A percentile compares a stretch with the other conserved stretches of the same genome.
These are phyloP conservation scores for Sporobolomyces pararoseus DNA, from an alignment of 768 basidiomycete genomes.

Conservation along the genomic window DNA sequence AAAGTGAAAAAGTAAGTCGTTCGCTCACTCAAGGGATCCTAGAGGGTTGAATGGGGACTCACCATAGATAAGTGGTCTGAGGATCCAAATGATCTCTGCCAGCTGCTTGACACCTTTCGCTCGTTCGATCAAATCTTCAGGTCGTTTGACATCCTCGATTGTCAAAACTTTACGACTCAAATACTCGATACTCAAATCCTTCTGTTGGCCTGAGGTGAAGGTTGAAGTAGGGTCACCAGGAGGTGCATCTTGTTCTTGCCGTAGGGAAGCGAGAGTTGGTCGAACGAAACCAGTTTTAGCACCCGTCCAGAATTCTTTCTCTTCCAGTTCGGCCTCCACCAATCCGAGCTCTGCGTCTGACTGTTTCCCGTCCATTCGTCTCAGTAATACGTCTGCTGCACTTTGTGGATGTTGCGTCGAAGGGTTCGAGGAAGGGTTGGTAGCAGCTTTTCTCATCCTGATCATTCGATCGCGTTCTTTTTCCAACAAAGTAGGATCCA, in stretches of 20 bases:
- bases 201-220: not conserved
- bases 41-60: not conserved
- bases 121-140: slow-evolving; percentile 43
- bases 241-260: slow-evolving; percentile 1
- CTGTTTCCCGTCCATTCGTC: not conserved
- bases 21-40: not conserved
- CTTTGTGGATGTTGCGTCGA: not conserved
- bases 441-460: slow-evolving; percentile 7
- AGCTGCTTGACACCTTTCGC: slow-evolving; percentile 35
- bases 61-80: slow-evolving; percentile 46
- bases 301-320: slow-evolving; percentile 42
- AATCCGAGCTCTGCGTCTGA: slow-evolving; percentile 12
- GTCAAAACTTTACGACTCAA: slow-evolving; percentile 40
- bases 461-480: slow-evolving; percentile 24
- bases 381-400: slow-evolving; percentile 23
- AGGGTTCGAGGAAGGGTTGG: not conserved
- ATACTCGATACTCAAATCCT: slow-evolving; percentile 41
- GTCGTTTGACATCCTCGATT: slow-evolving; percentile 43
- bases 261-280: slow-evolving; percentile 42
- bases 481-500: slow-evolving; percentile 42
- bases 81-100: slow-evolving; percentile 45
- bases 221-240: not conserved
- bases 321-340: slow-evolving; percentile 2
- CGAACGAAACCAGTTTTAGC: slow-evolving; percentile 37
- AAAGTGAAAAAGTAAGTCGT: not conserved